Evolutionary conservation across 345 rosid species (phyloP).

Genomic region (Conringia planisiliqua): DNA sequence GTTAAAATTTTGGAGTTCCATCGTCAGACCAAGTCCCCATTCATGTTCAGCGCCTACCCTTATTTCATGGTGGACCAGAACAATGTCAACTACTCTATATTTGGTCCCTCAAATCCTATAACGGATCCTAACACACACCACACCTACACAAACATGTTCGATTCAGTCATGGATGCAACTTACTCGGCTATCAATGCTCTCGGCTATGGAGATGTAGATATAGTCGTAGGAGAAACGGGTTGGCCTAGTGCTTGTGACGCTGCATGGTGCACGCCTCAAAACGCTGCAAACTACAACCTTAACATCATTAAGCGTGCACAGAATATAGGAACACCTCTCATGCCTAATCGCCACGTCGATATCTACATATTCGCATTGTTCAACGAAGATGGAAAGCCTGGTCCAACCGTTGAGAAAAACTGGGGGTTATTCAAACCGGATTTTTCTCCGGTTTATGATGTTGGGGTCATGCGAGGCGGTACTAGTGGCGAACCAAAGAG

Average conservation of each 20-base stretch:
- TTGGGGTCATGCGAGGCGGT: constrained; percentile 28
- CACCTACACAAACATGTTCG: constrained; percentile 17
- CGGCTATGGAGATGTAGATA: constrained; percentile 19
- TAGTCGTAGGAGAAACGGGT: constrained; percentile 20
- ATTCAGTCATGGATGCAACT: constrained; percentile 16
- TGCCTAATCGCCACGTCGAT: constrained; percentile 42
- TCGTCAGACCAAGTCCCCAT: constrained; percentile 14
- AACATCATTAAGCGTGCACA: constrained; percentile 15
- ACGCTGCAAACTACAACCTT: constrained; percentile 4
- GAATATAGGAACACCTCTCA: constrained; percentile 19
- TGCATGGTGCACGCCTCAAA: constrained; percentile 7
- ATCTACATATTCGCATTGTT: constrained; percentile 73
- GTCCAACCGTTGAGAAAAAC: constrained; percentile 67
- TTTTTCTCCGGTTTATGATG: constrained; percentile 53
- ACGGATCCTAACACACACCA: not conserved
- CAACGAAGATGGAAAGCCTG: constrained; percentile 67
- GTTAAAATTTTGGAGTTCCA: constrained; percentile 12
- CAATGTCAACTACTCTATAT: constrained; percentile 10
- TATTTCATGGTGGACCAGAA: not conserved
- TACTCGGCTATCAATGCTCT: constrained; percentile 14
- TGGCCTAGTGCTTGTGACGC: constrained; percentile 27
- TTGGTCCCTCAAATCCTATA: constrained; percentile 1
- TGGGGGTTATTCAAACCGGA: constrained; percentile 76
- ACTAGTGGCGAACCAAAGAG: not conserved
- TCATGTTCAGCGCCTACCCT: constrained; percentile 19